These are phyloP conservation scores for Quercus cerris DNA, from an alignment of 306 rosid species.

Conservation along the genomic window DNA sequence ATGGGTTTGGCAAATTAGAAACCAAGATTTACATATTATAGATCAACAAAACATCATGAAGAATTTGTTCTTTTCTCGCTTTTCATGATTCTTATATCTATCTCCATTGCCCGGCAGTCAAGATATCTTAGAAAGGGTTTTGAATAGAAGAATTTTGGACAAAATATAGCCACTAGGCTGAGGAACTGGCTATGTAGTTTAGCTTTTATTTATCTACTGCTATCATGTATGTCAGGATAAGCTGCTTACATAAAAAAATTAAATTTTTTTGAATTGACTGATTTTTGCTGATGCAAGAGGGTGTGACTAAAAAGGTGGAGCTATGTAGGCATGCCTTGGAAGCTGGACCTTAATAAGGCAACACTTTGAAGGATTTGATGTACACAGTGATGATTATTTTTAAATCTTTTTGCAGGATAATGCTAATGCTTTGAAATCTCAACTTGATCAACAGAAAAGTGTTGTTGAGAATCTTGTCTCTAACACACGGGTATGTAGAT, in stretches of 20 bases:
- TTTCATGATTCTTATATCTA: neutral
- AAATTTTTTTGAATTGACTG: neutral
- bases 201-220: conserved; percentile 11
- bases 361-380: neutral
- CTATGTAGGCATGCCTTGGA: conserved; percentile 9
- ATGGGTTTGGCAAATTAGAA: neutral
- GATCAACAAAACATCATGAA: neutral
- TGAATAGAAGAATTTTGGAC: neutral
- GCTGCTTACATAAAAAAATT: neutral
- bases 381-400: conserved; percentile 3
- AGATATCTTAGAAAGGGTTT: neutral
- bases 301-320: conserved; percentile 4
- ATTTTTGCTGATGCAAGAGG: conserved; percentile 22
- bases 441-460: conserved; percentile 92
- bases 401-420: conserved; percentile 67
- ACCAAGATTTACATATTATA: neutral
- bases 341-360: neutral
- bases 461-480: conserved; percentile 95
- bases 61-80: neutral
- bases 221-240: neutral
- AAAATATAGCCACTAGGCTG: neutral
- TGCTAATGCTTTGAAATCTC: conserved; percentile 82
- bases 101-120: neutral
- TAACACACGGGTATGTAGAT: conserved; percentile 72
- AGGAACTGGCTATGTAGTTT: conserved; percentile 7